Conservation (phyloP, 148 eudicot species). For the Rhododendron molle region DNA sequence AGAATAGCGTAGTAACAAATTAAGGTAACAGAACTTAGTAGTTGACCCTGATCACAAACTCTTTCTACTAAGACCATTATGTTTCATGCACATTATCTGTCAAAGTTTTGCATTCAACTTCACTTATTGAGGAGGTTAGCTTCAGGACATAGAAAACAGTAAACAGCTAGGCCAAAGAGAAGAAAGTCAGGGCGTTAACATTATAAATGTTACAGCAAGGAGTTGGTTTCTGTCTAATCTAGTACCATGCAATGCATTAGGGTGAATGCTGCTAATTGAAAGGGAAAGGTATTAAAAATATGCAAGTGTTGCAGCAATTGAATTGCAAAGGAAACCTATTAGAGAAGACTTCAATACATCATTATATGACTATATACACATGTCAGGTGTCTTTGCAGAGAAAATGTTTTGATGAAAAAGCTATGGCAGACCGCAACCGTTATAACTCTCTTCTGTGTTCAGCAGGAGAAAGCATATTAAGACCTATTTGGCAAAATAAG, state of each 20-base stretch:
- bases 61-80: background rate
- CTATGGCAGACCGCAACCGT: background rate
- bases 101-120: background rate
- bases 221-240: background rate
- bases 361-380: background rate
- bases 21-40: background rate
- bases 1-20: background rate
- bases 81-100: background rate
- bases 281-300: background rate
- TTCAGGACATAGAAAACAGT: background rate
- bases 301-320: background rate
- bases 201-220: background rate
- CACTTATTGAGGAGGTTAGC: background rate
- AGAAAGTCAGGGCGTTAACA: background rate
- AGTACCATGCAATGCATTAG: background rate
- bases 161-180: background rate
- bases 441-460: background rate
- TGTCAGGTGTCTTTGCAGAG: background rate
- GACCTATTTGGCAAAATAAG: too few species aligned
- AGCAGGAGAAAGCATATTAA: background rate
- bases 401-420: background rate
- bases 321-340: background rate
- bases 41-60: background rate
- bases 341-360: background rate
- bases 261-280: background rate